phyloP scores from a whole-genome alignment of 306 rosid species.

The Nissolia schottii region DNA sequence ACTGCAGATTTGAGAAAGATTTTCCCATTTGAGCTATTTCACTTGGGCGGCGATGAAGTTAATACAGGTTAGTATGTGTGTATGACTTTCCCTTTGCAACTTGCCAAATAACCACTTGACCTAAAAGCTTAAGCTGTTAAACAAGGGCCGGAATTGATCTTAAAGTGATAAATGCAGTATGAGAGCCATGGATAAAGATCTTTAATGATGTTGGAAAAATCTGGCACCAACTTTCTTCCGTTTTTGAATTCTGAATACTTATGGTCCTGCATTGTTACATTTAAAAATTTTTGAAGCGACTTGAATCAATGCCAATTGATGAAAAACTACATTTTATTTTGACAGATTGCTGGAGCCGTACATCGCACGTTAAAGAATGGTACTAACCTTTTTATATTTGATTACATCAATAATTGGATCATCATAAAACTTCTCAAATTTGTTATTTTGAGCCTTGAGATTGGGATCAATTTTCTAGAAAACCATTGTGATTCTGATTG shows the following conservation, averaged over 20 bases:
- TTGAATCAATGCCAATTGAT: slow-evolving; percentile 21
- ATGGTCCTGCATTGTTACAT: neutral
- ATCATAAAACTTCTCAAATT: slow-evolving; percentile 7
- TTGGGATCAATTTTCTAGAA: neutral
- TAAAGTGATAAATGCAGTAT: neutral
- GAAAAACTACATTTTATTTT: slow-evolving; percentile 25
- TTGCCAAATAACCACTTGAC: slow-evolving; percentile 3
- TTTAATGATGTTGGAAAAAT: neutral
- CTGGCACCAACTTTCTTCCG: slow-evolving; percentile 1
- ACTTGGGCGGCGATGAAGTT: slow-evolving; percentile 99
- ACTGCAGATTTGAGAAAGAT: slow-evolving; percentile 82
- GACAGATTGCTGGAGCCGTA: slow-evolving; percentile 84
- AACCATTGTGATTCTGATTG: neutral
- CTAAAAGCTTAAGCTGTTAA: slow-evolving; percentile 15
- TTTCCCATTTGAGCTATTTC: slow-evolving; percentile 95
- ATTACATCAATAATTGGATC: neutral
- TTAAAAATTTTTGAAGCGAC: neutral
- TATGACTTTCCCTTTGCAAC: slow-evolving; percentile 25
- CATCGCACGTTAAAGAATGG: slow-evolving; percentile 77
- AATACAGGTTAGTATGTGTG: slow-evolving; percentile 78
- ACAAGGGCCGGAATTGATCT: slow-evolving; percentile 1
- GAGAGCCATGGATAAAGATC: slow-evolving; percentile 9
- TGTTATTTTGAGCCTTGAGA: neutral
- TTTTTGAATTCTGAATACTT: slow-evolving; percentile 13
- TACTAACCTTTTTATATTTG: slow-evolving; percentile 21